phyloP scores from a whole-genome alignment of 352 stramenopile species.

The Nothophytophthora sp. region DNA sequence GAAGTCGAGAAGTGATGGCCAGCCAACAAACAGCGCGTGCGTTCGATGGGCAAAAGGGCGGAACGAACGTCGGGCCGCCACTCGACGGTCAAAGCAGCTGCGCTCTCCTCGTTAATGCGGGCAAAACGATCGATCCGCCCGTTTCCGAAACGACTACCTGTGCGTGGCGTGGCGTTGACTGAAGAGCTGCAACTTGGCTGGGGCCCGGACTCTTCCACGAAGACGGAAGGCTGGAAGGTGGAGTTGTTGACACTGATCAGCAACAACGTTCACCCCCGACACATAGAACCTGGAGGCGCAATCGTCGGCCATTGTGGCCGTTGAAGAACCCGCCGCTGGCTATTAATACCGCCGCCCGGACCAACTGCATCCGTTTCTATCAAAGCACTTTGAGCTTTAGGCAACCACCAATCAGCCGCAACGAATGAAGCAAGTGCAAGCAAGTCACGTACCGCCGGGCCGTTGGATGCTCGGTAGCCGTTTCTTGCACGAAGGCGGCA shows the following conservation, averaged over 20 bases:
- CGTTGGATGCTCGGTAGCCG: conserved; percentile 12
- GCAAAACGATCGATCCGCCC: conserved; percentile 29
- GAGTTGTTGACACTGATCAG: too few species aligned
- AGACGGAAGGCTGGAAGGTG: too few species aligned
- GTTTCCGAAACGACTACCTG: conserved; percentile 35
- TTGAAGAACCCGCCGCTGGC: conserved; percentile 14
- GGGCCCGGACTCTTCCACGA: conserved; percentile 20
- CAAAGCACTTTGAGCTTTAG: neutral
- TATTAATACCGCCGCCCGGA: conserved; percentile 41
- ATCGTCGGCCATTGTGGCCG: conserved; percentile 19
- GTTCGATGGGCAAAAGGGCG: conserved; percentile 20
- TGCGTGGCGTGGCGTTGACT: conserved; percentile 19
- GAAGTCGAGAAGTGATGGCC: conserved; percentile 44
- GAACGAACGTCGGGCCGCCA: too few species aligned
- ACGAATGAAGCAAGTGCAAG: neutral
- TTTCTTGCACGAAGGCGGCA: neutral
- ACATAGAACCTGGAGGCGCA: conserved; percentile 4
- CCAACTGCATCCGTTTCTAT: neutral
- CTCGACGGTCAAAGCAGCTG: conserved; percentile 21
- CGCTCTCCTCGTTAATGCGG: too few species aligned
- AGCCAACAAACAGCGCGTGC: conserved; percentile 18
- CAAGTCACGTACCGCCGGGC: conserved; percentile 16
- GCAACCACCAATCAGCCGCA: neutral
- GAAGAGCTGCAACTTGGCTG: conserved; percentile 19
- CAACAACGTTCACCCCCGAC: neutral